Base-by-base conservation (phyloP, 768 basidiomycete species). In the Kockovaella imperatae region DNA sequence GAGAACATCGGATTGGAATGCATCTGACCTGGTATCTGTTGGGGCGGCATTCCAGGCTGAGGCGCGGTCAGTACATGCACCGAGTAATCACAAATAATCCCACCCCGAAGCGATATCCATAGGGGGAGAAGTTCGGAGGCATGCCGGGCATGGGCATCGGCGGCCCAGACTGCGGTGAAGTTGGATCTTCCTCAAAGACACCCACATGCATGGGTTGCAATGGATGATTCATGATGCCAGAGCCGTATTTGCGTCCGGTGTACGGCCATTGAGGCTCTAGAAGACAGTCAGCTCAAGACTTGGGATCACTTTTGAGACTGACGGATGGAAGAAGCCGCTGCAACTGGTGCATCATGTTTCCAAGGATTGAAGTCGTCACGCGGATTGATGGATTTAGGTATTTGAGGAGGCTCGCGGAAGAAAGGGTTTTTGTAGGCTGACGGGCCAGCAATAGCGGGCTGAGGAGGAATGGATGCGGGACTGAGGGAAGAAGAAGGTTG, bases 331-430 rank as follows among this genome's bases (percentile, higher is more conserved):
- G 78, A 72, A 5, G 89, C 80, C 45, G 87, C 86, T 6, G 76
- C 78, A 23, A 89, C 81, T 7, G 25, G 11, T 68, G 87, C 87
- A 64, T 79, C 79, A 61, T 83, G 80, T 73, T 87, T 87, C 80
- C 93, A 95, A 14, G 93, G 90, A 69, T 91, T 95, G 68, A 99
- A 99, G 67, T 96, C 93, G 59, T 95, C 88, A 74, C 93, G 87
- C 71, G 93, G 79, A 66, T 87, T 84, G 29, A 91, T 83, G 20
- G 80, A 77, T 45, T 77, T 78, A 73, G 84, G 86, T 77, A 88
- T 79, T 20, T 70, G 62, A 17, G 75, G 68, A 29, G 84, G 83
- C 25, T 80, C 76, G 25, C 89, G 86, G 64, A 95, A 97, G 83
- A 96, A 97, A 15, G 87, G 83, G 64, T 95, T 60, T 32, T 57